Percentiles rank a stretch among this genome's conserved stretches.
These are phyloP conservation scores for Globisporangium radiosum DNA, from an alignment of 352 stramenopile genomes.

Conservation along the genomic window DNA sequence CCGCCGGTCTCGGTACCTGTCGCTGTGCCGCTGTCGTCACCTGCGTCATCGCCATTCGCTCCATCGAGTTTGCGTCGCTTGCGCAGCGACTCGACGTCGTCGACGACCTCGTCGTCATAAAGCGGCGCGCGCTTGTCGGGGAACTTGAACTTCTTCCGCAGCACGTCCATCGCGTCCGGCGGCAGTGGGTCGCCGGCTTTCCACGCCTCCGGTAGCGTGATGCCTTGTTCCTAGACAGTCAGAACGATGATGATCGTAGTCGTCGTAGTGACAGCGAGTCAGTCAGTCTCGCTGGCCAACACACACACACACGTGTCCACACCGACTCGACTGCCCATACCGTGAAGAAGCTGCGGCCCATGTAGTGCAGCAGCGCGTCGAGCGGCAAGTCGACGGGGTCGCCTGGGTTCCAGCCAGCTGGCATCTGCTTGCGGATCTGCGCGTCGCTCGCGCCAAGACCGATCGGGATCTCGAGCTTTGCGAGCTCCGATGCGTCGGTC, in stretches of 20 bases:
- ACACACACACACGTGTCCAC: not conserved
- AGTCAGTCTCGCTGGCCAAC: not conserved
- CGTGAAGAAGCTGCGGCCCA: slow-evolving; percentile 68
- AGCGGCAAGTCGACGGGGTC: slow-evolving; percentile 72
- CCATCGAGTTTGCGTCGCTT: slow-evolving; percentile 64
- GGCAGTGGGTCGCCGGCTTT: slow-evolving; percentile 65
- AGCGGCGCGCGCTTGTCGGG: slow-evolving; percentile 57
- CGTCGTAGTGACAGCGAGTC: not conserved
- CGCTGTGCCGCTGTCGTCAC: slow-evolving; percentile 20
- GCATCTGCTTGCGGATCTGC: slow-evolving; percentile 72
- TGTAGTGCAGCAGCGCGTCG: slow-evolving; percentile 74
- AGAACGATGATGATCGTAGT: not conserved
- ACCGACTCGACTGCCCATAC: slow-evolving; percentile 12
- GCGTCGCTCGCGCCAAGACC: slow-evolving; percentile 62
- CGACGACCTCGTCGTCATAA: slow-evolving; percentile 72
- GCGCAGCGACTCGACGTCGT: slow-evolving; percentile 53
- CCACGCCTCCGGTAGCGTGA: slow-evolving; percentile 61
- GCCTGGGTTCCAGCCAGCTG: slow-evolving; percentile 71
- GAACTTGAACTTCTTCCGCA: slow-evolving; percentile 78
- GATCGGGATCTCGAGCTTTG: slow-evolving; percentile 58
- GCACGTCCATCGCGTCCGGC: slow-evolving; percentile 61
- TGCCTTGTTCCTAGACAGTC: slow-evolving; percentile 47
- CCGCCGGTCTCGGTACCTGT: slow-evolving; percentile 21
- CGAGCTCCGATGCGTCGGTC: slow-evolving; percentile 20
- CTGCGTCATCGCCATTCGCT: slow-evolving; percentile 11